phyloP scores from a whole-genome alignment of 345 rosid genomes.

The Durio zibethinus region DNA sequence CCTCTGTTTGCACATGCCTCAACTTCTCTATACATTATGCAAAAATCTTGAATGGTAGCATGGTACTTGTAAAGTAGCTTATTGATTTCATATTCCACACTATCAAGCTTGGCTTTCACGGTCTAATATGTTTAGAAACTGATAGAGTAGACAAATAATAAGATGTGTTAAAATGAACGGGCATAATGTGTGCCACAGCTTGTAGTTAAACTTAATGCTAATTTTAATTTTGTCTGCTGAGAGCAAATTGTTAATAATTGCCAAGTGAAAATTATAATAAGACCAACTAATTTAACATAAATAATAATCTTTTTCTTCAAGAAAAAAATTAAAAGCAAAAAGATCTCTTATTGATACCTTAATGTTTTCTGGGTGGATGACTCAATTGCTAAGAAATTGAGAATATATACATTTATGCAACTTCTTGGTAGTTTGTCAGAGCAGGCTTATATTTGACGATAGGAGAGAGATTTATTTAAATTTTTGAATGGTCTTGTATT shows the following conservation, averaged over 20 bases:
- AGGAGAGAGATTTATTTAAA: background rate
- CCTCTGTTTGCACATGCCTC: background rate
- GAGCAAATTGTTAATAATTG: background rate
- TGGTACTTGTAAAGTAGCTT: background rate
- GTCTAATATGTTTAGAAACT: background rate
- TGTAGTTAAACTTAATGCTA: background rate
- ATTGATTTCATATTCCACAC: background rate
- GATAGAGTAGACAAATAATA: background rate
- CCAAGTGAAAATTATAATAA: background rate
- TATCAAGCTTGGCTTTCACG: background rate
- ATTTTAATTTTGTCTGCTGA: background rate
- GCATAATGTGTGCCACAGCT: background rate
- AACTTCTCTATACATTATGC: background rate
- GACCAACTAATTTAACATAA: background rate
- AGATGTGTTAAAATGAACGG: background rate
- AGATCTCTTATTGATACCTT: background rate
- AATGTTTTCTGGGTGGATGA: background rate
- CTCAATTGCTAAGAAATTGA: background rate
- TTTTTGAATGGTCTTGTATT: slow-evolving; percentile 2
- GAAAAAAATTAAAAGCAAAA: background rate
- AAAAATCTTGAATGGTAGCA: background rate
- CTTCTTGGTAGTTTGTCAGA: background rate
- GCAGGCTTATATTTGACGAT: background rate
- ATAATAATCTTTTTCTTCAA: background rate
- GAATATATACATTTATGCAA: background rate